Base-by-base conservation (phyloP, 2,329 filamentous ascomycete genomes). In the Rhynchosporium agropyri region DNA sequence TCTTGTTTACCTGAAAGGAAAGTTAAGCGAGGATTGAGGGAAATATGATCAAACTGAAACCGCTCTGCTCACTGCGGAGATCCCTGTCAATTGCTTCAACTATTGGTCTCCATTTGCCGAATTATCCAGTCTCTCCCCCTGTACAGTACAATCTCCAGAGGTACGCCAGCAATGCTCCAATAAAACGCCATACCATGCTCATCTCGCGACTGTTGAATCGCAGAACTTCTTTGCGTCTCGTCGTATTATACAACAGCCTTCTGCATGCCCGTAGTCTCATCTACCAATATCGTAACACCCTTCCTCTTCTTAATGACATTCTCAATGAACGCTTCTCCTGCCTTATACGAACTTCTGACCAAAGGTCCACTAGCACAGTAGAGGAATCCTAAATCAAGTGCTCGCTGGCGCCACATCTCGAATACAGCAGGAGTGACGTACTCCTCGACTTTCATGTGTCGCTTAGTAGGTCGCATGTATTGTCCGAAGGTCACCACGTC, bases 401-500 rank as follows among this genome's bases (percentile, higher is more conserved):
- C 94, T 58, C 92, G 86, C 79, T 92, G 86, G 65, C 90, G 86
- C 95, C 95, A 99, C 72, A 90, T 80, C 74, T 98, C 94, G 74
- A 99, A 99, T 66, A 89, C 87, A 65, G 90, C 91, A 0, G 95
- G 95, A 0, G 92, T 94, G 53, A 99, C 85, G 76, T 99, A 99
- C 76, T 94, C 92, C 73, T 96, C 90, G 38, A 99, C 95, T 77
- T 96, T 89, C 86, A 99, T 94, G 77, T 99, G 95, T 50, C 94
- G 86, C 82, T 98, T 99, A 4, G 95, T 99, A 1, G 95, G 95
- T 10, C 94, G 91, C 95, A 99, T 99, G 81, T 99, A 99, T 80
- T 99, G 95, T n/a, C 95, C 95, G 70, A 99, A 99, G 0, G 95
- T 99, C 63, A 99, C 92, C 12, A 99, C 92, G 71, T 99, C 95